Percentiles rank a stretch among this genome's conserved stretches.
phyloP scores from a whole-genome alignment of 2,329 filamentous ascomycete species.

The Byssoonygena ceratinophila region DNA sequence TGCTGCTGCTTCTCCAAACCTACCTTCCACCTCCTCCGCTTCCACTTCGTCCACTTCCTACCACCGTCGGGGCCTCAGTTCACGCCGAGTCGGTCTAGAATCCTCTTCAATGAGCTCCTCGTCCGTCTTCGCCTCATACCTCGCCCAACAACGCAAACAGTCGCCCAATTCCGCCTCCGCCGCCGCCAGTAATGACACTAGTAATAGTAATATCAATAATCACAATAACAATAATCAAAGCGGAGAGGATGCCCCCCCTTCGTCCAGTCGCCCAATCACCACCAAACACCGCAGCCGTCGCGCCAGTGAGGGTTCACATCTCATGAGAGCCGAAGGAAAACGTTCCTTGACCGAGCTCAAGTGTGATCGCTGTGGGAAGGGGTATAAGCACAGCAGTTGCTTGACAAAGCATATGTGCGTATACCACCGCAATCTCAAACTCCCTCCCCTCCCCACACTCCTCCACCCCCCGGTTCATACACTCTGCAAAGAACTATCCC shows the following conservation, averaged over 20 bases:
- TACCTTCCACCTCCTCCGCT: conserved; percentile 41
- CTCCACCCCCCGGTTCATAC: background rate
- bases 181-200: background rate
- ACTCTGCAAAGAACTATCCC: background rate
- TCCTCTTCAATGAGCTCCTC: conserved; percentile 47
- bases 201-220: conserved; percentile 16
- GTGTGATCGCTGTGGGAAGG: conserved; percentile 97
- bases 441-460: background rate
- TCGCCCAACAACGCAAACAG: conserved; percentile 31
- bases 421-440: conserved; percentile 31
- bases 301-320: conserved; percentile 76
- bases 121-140: conserved; percentile 34
- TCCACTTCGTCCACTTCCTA: no score
- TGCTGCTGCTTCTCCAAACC: conserved; percentile 44
- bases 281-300: conserved; percentile 49
- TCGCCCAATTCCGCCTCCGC: conserved; percentile 26
- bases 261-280: conserved; percentile 38
- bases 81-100: conserved; percentile 42
- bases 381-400: conserved; percentile 99
- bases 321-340: conserved; percentile 65
- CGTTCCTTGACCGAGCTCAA: conserved; percentile 77
- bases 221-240: conserved; percentile 28
- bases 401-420: conserved; percentile 99
- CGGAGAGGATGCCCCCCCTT: conserved; percentile 38
- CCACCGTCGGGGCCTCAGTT: conserved; percentile 44